Evolutionary conservation across 2,329 filamentous ascomycete species (phyloP), one percentile per base, ranked within the genome.

Genomic region (Xylariaceae sp.): DNA sequence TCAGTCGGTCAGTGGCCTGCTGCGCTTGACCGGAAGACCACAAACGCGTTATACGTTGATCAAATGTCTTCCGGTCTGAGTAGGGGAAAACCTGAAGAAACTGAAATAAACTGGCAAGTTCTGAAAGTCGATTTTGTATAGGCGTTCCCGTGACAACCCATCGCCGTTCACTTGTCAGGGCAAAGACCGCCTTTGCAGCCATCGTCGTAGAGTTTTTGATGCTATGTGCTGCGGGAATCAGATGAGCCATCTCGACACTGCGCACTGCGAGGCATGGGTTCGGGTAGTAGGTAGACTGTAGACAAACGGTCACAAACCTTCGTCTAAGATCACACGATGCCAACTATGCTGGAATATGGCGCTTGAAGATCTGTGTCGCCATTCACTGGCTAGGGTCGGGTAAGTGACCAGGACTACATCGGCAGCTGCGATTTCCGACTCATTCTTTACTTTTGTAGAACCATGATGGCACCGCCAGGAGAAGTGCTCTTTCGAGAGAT

Each of bases 141-240:
- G 77, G 76, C 0, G 76, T 80, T 0, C 76, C 76, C 0, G 74
- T 78, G 0, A 79, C 69, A 1, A 71, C 73, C 77, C 76, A 79
- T 6, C 76, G 68, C 8, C 26, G 26, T 5, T 26, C 26, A 8
- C 26, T 26, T 26, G 4, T 26, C 26, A 26, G 8, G 26, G 26
- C 26, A 2, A 63, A 66, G 13, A 56, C 53, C 0, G 72, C 63
- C 0, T 71, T 56, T 46, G 59, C 63, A 22, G 71, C 65, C 59
- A 71, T 74, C 13, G 53, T 45, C 0, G 71, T 68, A 5, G 63
- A 60, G 1, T 58, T 55, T 30, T 72, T 72, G 21, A 77, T 73
- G 4, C 68, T 58, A 53, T 77, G 75, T 3, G 73, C 75, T 75
- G 12, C 2, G 22, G 51, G 18, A 3, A 41, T 26, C 12, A 36